Evolutionary conservation across 306 rosid genomes (phyloP), one percentile per base, ranked within the genome.

Genomic region (Ormosia semicastrata): DNA sequence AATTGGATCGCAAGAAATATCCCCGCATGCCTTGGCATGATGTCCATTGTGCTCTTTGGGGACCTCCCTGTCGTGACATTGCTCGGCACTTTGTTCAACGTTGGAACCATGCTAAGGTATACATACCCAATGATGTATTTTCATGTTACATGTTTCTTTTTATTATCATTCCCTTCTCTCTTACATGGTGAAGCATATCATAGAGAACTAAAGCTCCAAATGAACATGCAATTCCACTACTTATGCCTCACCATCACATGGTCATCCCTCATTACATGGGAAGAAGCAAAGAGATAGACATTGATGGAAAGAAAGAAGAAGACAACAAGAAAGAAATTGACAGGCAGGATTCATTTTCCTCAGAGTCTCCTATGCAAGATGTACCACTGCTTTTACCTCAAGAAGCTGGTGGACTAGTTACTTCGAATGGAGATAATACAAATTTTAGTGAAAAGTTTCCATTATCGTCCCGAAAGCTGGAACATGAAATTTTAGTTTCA

Each of bases 1-100:
- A 96, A 89, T 83, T 96, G 83, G 96, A 93, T 73, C 98, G 99
- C 14, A 63, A 59, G 62, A 96, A 87, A 82, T 93, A 89, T 87
- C 99, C 99, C 11, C 98, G 99, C 14, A 93, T 96, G 98, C 99
- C 99, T 50, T 96, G 99, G 99, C 99, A 96, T 85, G 99, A 96
- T 59, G 98, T 96, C 69, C 99, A 96, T 73, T 96, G 99, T 84
- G 97, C 99, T 70, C 87, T 96, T 24, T 90, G 97, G 97, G 99
- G 98, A 83, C 97, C 99, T 81, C 92, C 99, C 6, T 93, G 99
- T 85, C 97, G 92, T 73, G 99, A 96, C 75, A 80, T 96, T 75
- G 99, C 98, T 79, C 90, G 99, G 46, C 99, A 96, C 87, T 96
- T 96, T 80, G 96, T 96, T 87, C 99, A 96, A 88, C 99, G 98